Evolutionary conservation across 2,329 filamentous ascomycete genomes (phyloP).

Genomic region (Trichoderma koningiopsis): DNA sequence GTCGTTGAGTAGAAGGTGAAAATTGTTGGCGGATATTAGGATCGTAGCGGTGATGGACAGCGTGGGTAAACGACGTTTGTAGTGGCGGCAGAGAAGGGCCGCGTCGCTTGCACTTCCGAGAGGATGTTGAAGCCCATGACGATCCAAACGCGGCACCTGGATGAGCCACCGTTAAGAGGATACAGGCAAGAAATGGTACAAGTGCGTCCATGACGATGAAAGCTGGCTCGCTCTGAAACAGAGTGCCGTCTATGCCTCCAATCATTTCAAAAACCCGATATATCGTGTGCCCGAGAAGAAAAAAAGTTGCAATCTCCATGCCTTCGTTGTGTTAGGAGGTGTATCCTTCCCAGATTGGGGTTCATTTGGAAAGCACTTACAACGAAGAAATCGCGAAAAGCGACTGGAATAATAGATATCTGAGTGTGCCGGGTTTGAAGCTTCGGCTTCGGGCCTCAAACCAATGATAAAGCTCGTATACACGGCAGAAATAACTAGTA

Average conservation of each 20-base stretch:
- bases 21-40: conserved; percentile 39
- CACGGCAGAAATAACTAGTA: conserved; percentile 44
- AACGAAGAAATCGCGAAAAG: conserved; percentile 49
- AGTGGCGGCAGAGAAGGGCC: conserved; percentile 30
- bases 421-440: conserved; percentile 44
- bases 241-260: conserved; percentile 38
- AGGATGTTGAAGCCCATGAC: conserved; percentile 46
- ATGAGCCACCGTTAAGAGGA: conserved; percentile 42
- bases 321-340: conserved; percentile 34
- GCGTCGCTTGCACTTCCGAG: conserved; percentile 31
- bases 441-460: conserved; percentile 42
- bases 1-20: conserved; percentile 34
- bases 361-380: conserved; percentile 38
- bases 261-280: conserved; percentile 46
- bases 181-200: conserved; percentile 42
- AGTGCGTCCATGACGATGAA: conserved; percentile 46
- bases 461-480: conserved; percentile 47
- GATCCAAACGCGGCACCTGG: conserved; percentile 45
- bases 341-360: no score
- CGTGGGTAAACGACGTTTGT: conserved; percentile 29
- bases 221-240: conserved; percentile 44
- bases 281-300: conserved; percentile 47
- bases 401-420: conserved; percentile 45
- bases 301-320: conserved; percentile 40
- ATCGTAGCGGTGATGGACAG: conserved; percentile 39